Base-by-base conservation (phyloP, 1,284 basidiomycete species). In the Coniferiporia weirii region DNA sequence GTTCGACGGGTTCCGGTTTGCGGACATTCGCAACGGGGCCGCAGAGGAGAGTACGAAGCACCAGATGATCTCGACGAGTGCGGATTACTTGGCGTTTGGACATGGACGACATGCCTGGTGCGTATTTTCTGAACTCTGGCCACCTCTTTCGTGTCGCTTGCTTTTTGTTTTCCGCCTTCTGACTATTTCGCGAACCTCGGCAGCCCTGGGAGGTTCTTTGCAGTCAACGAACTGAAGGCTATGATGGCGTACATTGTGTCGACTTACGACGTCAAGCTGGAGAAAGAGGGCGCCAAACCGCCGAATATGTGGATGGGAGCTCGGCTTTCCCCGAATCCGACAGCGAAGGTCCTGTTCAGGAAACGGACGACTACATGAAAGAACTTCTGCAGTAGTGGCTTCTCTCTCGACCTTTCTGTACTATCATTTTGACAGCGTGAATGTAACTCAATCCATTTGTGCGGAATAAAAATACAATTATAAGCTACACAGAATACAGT, bases 1-100 rank as follows among this genome's bases (percentile, higher is more conserved):
- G 12, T 81, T 79, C 64, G 60, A 79, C 60, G 68, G 76, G 0
- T 79, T 79, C 63, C 73, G 79, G 17, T 83, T 80, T 65, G 68
- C 74, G 8, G 72, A 75, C 35, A 64, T 76, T 62, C 70, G 75
- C 54, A 69, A 71, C 38, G 66, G 65, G 35, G 63, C 64, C 9
- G 62, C 63, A 10, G 54, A 50, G n/a, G 66, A 65, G 52, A 61
- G 57, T 20, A 61, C 61, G n/a, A 67, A 67, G 59, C 66, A 71
- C 47, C 70, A 71, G 49, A 66, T 64, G 46, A 67, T 68, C 38
- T 61, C 62, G 49, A 71, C 68, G 3, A 66, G 60, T 6, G 32
- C 61, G n/a, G 68, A 70, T 7, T 70, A 66, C 57, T 57, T 71
- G 4, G 43, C 66, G 0, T 72, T 71, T 52, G 70, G 70, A 2